A percentile compares a stretch with the other conserved stretches of the same genome.
Conservation (phyloP, 1,284 basidiomycete species). For the Moesziomyces parantarcticus region DNA sequence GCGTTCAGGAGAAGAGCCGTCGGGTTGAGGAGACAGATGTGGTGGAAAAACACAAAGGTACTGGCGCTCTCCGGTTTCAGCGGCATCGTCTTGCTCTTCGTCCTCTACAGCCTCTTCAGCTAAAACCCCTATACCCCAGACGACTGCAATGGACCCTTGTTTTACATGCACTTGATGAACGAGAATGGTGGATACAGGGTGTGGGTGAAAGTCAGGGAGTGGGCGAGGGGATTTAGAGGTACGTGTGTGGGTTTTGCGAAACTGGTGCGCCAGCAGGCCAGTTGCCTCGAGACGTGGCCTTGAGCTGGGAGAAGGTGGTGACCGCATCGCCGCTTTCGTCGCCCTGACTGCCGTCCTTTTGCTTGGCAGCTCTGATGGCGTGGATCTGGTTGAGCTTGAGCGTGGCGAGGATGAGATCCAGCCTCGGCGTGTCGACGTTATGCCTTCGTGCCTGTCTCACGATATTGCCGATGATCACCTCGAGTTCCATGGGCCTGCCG, state of each 20-base stretch:
- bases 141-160: conserved; percentile 1
- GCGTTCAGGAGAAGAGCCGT: conserved; percentile 92
- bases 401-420: conserved; percentile 58
- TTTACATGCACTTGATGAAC: background rate
- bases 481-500: conserved; percentile 60
- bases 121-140: conserved; percentile 1
- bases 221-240: conserved; percentile 10
- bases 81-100: conserved; percentile 72
- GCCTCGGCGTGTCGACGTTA: conserved; percentile 54
- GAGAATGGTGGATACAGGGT: background rate
- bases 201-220: too few relatives aligned
- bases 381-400: conserved; percentile 53
- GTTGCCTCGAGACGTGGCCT: conserved; percentile 29
- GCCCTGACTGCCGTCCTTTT: background rate
- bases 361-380: conserved; percentile 16
- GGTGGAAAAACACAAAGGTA: conserved; percentile 82
- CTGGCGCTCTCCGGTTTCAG: conserved; percentile 79
- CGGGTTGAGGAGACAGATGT: conserved; percentile 88
- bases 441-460: conserved; percentile 39
- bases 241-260: conserved; percentile 5
- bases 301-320: conserved; percentile 17
- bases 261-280: conserved; percentile 46
- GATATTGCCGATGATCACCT: conserved; percentile 55
- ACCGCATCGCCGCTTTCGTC: background rate
- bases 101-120: conserved; percentile 35